Evolutionary conservation across 805 yeast genomes (phyloP), one percentile per base, ranked within the genome.

Genomic region (Hyphopichia homilentoma): DNA sequence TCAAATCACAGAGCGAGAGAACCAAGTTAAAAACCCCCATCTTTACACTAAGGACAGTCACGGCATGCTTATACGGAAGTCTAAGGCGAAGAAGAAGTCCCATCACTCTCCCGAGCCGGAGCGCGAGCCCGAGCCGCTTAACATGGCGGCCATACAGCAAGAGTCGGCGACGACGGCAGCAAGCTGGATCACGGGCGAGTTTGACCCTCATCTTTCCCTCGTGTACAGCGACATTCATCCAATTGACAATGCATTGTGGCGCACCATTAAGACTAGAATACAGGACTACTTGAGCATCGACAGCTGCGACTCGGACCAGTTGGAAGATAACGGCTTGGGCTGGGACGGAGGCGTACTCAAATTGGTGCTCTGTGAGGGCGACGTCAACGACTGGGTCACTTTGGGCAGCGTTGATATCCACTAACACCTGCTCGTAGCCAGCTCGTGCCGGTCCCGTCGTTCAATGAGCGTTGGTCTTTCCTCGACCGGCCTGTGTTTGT

Each of bases 331-430:
- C 33, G 51, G 13, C 14, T 49, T 74, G 16, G 75, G 77, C 3
- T 84, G 93, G 93, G 72, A 68, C 28, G 76, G 81, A 6, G 84
- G 86, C 2, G 79, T 82, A 6, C 63, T 81, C 16, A 75, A 80
- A 43, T 68, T 84, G 33, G 85, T 84, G 5, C 65, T 66, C 13
- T 81, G 88, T 47, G 82, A 77, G 44, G 90, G 90, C 0, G 84
- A 82, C 4, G 79, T 79, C 5, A 72, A 66, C 28, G 73, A 79
- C 34, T 84, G 94, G 94, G 61, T 70, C 25, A 71, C 71, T 1
- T 59, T 83, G 38, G 90, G 87, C 2, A 63, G 65, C 25, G 72
- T 68, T 5, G 71, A 65, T 39, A 45, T 67, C 26, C 69, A 65
- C 38, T 54, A 20, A 20, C n/a, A n/a, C n/a, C n/a, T n/a, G n/a